Evolutionary conservation across 768 basidiomycete species (phyloP).

Genomic region (Leucogyrophana mollusca): DNA sequence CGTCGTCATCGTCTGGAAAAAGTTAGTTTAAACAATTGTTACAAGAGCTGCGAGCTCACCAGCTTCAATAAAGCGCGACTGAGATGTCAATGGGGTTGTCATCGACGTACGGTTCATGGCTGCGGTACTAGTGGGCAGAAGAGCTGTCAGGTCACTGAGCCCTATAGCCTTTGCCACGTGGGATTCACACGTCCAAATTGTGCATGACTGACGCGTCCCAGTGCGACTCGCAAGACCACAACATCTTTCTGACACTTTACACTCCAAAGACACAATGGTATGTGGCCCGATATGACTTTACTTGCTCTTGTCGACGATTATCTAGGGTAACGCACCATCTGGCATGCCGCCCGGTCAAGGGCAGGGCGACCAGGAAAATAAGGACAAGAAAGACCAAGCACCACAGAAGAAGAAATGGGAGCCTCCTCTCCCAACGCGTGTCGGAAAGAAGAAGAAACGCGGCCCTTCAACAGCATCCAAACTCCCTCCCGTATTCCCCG

Average conservation of each 20-base stretch:
- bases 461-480: slow-evolving; percentile 92
- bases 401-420: slow-evolving; percentile 93
- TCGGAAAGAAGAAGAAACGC: slow-evolving; percentile 92
- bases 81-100: slow-evolving; percentile 54
- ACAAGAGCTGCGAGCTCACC: slow-evolving; percentile 37
- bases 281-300: no score
- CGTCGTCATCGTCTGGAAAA: slow-evolving; percentile 68
- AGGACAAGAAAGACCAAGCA: slow-evolving; percentile 52
- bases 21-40: neutral
- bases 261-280: slow-evolving; percentile 19
- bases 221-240: no score
- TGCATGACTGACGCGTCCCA: slow-evolving; percentile 52
- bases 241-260: no score
- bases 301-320: slow-evolving; percentile 7
- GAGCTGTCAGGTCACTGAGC: slow-evolving; percentile 15
- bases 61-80: slow-evolving; percentile 79
- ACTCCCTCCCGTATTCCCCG: slow-evolving; percentile 90
- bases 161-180: slow-evolving; percentile 23
- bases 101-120: slow-evolving; percentile 22
- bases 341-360: slow-evolving; percentile 45
- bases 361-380: slow-evolving; percentile 46
- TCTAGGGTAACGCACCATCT: slow-evolving; percentile 76
- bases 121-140: slow-evolving; percentile 15
- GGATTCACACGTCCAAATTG: slow-evolving; percentile 32
- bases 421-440: slow-evolving; percentile 93